Percentiles rank a stretch among this genome's conserved stretches.
Evolutionary conservation across 2,329 filamentous ascomycete species (phyloP).

Genomic region (Clarireedia paspali): DNA sequence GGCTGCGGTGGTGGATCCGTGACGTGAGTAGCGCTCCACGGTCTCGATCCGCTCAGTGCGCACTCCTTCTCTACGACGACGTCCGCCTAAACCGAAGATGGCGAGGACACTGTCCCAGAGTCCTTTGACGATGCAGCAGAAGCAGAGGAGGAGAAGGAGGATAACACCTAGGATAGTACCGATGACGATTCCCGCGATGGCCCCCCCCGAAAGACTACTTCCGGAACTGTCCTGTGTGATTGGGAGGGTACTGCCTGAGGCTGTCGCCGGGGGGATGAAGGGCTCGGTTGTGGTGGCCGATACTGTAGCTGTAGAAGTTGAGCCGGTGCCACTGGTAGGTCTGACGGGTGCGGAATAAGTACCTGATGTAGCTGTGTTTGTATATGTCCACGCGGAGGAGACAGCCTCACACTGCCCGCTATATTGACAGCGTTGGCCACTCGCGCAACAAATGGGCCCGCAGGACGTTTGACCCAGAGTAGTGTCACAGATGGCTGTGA

Average conservation of each 20-base stretch:
- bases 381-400: slow-evolving; percentile 31
- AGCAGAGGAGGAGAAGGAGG: slow-evolving; percentile 62
- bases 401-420: slow-evolving; percentile 18
- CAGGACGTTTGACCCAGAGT: slow-evolving; percentile 52
- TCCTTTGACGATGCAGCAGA: slow-evolving; percentile 62
- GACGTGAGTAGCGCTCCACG: slow-evolving; percentile 50
- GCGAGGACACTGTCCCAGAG: slow-evolving; percentile 52
- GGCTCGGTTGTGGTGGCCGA: slow-evolving; percentile 39
- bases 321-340: slow-evolving; percentile 42
- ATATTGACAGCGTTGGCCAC: slow-evolving; percentile 57
- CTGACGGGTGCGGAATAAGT: slow-evolving; percentile 36
- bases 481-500: slow-evolving; percentile 42
- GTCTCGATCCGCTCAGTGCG: slow-evolving; percentile 47
- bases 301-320: slow-evolving; percentile 47
- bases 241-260: slow-evolving; percentile 34
- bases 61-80: slow-evolving; percentile 34
- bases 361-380: slow-evolving; percentile 20
- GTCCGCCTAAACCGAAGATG: slow-evolving; percentile 52
- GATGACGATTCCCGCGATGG: slow-evolving; percentile 76
- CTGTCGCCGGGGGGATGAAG: slow-evolving; percentile 45
- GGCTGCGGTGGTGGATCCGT: slow-evolving; percentile 32
- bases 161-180: slow-evolving; percentile 60
- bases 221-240: slow-evolving; percentile 8
- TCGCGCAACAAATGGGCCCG: slow-evolving; percentile 62
- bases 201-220: slow-evolving; percentile 54